Percentiles rank a stretch among this genome's conserved stretches.
phyloP scores from a whole-genome alignment of 345 rosid species.

The Syzygium aromaticum region DNA sequence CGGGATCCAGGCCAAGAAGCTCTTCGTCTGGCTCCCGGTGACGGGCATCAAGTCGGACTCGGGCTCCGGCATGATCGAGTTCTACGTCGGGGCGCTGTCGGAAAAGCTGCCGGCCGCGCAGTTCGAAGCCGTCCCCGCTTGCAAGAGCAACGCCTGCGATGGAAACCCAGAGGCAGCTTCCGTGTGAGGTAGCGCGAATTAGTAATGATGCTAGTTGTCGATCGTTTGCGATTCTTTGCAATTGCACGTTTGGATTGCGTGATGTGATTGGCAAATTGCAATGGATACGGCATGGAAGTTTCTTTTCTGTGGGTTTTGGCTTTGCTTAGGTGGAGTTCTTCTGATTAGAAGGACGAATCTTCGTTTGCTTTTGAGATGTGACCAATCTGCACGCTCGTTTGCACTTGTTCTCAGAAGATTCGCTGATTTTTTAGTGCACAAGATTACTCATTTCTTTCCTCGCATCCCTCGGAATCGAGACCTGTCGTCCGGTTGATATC shows the following conservation, averaged over 20 bases:
- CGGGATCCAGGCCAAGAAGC: conserved; percentile 66
- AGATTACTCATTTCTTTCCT: background rate
- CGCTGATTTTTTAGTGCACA: background rate
- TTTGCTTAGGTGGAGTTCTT: background rate
- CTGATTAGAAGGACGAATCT: background rate
- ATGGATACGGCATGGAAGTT: too few species aligned
- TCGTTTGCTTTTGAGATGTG: background rate
- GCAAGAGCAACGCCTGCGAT: conserved; percentile 25
- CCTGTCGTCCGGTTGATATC: background rate
- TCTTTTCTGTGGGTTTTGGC: background rate
- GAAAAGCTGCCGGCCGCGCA: conserved; percentile 49
- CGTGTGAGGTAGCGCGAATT: conserved; percentile 11
- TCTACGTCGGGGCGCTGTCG: conserved; percentile 69
- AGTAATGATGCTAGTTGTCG: background rate
- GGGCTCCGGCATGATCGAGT: conserved; percentile 33
- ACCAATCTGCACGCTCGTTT: background rate
- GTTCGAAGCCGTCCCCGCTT: conserved; percentile 47
- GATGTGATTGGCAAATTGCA: background rate
- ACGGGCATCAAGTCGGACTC: conserved; percentile 41
- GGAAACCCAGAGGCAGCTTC: conserved; percentile 6
- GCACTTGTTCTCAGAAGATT: background rate
- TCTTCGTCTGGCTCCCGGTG: conserved; percentile 57
- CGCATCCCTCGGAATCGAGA: background rate
- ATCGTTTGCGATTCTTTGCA: background rate
- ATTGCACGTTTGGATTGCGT: background rate